phyloP scores from a whole-genome alignment of 495 filamentous ascomycete genomes.

The Pyrenula aspistea region DNA sequence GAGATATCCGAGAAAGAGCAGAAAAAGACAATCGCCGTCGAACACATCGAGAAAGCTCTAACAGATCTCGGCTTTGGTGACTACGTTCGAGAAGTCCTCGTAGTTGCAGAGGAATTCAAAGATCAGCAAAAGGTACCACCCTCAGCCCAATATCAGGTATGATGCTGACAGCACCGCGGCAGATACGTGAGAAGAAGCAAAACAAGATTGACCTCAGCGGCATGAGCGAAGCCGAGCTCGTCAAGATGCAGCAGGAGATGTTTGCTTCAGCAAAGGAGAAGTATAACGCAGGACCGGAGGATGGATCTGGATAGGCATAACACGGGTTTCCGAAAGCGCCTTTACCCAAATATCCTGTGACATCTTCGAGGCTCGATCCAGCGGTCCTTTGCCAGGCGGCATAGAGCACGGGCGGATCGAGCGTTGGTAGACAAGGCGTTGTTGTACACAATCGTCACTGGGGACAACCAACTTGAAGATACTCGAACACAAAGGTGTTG shows the following conservation, averaged over 20 bases:
- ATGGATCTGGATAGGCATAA: not conserved
- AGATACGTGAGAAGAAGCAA: conserved; percentile 93
- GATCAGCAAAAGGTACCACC: conserved; percentile 72
- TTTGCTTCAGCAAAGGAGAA: conserved; percentile 74
- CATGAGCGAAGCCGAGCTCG: conserved; percentile 75
- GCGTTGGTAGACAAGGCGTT: not conserved
- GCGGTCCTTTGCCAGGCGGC: not conserved
- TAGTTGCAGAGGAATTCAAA: conserved; percentile 83
- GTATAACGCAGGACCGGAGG: conserved; percentile 43
- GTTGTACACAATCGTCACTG: not conserved
- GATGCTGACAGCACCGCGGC: conserved; percentile 4
- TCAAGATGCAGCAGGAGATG: conserved; percentile 79
- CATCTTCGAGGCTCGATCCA: not conserved
- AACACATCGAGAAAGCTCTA: conserved; percentile 89
- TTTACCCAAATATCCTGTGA: not conserved
- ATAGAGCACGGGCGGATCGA: not conserved
- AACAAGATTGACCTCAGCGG: conserved; percentile 94
- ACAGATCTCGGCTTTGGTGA: conserved; percentile 83
- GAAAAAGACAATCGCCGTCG: conserved; percentile 96
- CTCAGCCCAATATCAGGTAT: not conserved
- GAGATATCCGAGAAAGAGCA: conserved; percentile 96
- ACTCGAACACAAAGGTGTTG: not conserved
- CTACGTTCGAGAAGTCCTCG: conserved; percentile 74
- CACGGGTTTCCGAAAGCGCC: not conserved
- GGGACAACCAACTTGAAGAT: not conserved